Evolutionary conservation across 805 yeast species (phyloP).

Genomic region (Cyberlindnera japonica): DNA sequence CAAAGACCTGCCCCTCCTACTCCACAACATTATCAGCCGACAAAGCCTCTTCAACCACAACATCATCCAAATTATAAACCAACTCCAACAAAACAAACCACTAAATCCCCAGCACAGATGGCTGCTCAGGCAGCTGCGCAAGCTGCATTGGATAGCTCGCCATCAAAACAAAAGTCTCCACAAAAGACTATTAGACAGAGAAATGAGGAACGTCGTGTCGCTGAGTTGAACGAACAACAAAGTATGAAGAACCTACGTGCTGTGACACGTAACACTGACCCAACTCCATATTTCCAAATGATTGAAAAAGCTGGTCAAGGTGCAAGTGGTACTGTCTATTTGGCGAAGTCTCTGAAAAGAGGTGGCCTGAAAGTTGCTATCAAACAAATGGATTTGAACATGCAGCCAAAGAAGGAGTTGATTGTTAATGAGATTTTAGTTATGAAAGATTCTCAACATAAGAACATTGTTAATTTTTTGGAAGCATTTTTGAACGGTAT

Average conservation of each 20-base stretch:
- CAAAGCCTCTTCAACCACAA: constrained; percentile 28
- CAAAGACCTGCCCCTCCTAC: constrained; percentile 13
- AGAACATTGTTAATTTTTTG: constrained; percentile 89
- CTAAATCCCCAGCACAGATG: constrained; percentile 20
- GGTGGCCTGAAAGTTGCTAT: constrained; percentile 80
- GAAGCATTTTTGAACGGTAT: constrained; percentile 72
- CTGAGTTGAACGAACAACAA: constrained; percentile 81
- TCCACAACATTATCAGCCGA: constrained; percentile 14
- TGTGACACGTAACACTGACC: constrained; percentile 82
- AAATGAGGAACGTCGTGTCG: constrained; percentile 48
- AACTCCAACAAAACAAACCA: constrained; percentile 16
- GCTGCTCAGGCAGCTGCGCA: constrained; percentile 36
- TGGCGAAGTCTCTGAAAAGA: constrained; percentile 63
- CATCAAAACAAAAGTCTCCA: constrained; percentile 18
- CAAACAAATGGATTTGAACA: constrained; percentile 89
- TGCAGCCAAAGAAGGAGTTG: constrained; percentile 91
- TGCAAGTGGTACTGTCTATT: constrained; percentile 92
- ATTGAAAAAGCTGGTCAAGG: constrained; percentile 94
- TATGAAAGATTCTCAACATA: constrained; percentile 93
- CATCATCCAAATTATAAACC: constrained; percentile 24
- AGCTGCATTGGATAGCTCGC: constrained; percentile 29
- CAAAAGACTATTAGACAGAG: constrained; percentile 31
- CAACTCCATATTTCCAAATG: constrained; percentile 74
- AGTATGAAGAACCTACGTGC: constrained; percentile 74
- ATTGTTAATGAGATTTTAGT: constrained; percentile 94